Evolutionary conservation across 495 filamentous ascomycete genomes (phyloP).

Genomic region (Trichoderma orchidacearum): DNA sequence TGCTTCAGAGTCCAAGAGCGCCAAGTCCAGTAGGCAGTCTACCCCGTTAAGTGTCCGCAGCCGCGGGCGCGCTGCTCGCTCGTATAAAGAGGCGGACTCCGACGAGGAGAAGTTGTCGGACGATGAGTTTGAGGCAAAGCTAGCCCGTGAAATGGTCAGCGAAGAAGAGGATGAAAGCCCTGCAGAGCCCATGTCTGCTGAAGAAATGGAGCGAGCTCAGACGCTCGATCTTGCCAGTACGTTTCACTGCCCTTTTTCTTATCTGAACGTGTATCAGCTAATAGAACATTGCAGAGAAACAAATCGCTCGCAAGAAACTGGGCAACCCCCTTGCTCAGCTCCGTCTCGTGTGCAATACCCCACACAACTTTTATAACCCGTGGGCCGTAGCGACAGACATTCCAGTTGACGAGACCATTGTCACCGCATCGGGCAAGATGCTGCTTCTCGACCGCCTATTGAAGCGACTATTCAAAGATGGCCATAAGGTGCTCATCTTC

Average conservation of each 20-base stretch:
- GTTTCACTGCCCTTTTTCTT: conserved; percentile 11
- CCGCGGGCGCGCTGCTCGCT: conserved; percentile 18
- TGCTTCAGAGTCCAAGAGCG: conserved; percentile 42
- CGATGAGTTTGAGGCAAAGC: conserved; percentile 53
- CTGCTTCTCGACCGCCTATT: conserved; percentile 79
- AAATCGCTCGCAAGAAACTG: conserved; percentile 83
- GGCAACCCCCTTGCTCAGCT: conserved; percentile 93
- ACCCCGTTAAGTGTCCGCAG: conserved; percentile 48
- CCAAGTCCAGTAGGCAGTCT: conserved; percentile 55
- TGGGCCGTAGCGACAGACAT: conserved; percentile 44
- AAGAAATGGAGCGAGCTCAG: conserved; percentile 52
- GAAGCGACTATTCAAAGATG: conserved; percentile 54
- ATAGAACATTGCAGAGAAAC: conserved; percentile 40
- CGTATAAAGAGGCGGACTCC: conserved; percentile 35
- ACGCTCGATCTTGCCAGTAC: conserved; percentile 69
- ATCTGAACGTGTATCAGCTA: neutral
- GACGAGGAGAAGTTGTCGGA: conserved; percentile 60
- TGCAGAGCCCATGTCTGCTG: conserved; percentile 26
- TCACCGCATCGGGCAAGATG: conserved; percentile 90
- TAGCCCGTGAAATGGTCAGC: conserved; percentile 45
- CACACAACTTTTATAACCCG: conserved; percentile 94
- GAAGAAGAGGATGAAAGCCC: conserved; percentile 35
- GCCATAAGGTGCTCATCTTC: conserved; percentile 91
- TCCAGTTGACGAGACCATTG: conserved; percentile 58
- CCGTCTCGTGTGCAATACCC: conserved; percentile 80